These are phyloP conservation scores for Epipyxis sp. DNA, from an alignment of 108 stramenopile genomes.

Conservation along the genomic window DNA sequence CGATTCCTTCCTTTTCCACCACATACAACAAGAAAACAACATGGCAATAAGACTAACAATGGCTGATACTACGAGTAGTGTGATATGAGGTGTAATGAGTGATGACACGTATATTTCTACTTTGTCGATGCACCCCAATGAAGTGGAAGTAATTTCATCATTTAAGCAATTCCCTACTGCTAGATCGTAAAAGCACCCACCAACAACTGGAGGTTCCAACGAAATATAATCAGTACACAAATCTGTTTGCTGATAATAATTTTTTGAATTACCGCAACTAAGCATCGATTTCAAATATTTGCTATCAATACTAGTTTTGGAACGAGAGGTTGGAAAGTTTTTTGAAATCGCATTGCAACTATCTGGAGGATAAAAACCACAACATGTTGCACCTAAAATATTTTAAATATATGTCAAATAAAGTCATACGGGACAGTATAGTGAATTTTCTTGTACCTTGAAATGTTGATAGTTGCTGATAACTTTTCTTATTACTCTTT, in stretches of 20 bases:
- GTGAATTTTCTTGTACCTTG: too few species aligned
- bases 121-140: slow-evolving; percentile 14
- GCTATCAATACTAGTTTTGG: not conserved
- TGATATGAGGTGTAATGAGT: not conserved
- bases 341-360: not conserved
- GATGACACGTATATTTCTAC: slow-evolving; percentile 1
- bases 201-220: not conserved
- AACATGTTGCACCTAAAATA: not conserved
- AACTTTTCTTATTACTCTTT: not conserved
- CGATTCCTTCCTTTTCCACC: slow-evolving; percentile 29
- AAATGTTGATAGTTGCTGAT: not conserved
- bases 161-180: slow-evolving; percentile 5
- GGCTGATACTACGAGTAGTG: not conserved
- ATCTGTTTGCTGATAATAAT: slow-evolving; percentile 16
- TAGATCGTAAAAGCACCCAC: slow-evolving; percentile 23
- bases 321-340: slow-evolving; percentile 4
- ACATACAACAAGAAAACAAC: slow-evolving; percentile 28
- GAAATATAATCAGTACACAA: slow-evolving; percentile 14
- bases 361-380: slow-evolving; percentile 22
- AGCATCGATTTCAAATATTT: not conserved
- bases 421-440: too few species aligned
- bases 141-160: not conserved
- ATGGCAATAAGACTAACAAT: not conserved
- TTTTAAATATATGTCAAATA: not conserved
- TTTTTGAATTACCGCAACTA: not conserved